Conservation (phyloP, 108 stramenopile genomes). For the Parietichytrium sp. region DNA sequence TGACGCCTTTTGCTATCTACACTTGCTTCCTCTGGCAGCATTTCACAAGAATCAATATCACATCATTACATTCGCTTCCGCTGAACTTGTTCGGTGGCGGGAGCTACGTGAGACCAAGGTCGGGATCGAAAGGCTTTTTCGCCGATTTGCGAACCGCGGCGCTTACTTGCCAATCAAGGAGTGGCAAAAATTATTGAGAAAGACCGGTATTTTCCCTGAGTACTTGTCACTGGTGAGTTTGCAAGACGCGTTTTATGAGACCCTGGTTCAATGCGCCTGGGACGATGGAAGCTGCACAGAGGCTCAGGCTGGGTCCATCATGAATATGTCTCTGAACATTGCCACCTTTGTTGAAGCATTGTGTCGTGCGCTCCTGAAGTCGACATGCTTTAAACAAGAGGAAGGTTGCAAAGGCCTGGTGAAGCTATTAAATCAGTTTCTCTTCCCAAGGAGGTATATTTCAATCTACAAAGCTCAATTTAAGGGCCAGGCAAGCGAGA, state of each 20-base stretch:
- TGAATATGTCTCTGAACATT: too few relatives aligned
- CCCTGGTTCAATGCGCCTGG: slow-evolving; percentile 9
- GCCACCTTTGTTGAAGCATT: too few relatives aligned
- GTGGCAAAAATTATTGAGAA: background rate
- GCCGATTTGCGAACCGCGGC: background rate
- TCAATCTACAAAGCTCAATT: too few relatives aligned
- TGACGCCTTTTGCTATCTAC: background rate
- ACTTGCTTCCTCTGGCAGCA: background rate
- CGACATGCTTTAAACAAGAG: too few relatives aligned
- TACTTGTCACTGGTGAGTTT: background rate
- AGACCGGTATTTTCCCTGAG: background rate
- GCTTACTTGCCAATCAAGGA: background rate
- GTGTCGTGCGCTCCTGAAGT: too few relatives aligned
- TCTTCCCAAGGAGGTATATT: background rate
- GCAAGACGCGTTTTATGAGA: slow-evolving; percentile 36
- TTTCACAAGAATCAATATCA: background rate
- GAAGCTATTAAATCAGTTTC: background rate
- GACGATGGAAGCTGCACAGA: background rate
- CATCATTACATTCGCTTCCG: background rate
- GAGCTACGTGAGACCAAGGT: background rate
- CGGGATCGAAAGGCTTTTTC: background rate
- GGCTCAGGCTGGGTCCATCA: too few relatives aligned
- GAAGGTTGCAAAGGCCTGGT: too few relatives aligned
- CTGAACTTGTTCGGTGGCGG: background rate
- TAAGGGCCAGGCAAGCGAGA: too few relatives aligned